Conservation (phyloP, 306 rosid species). For the Biancaea sappan region DNA sequence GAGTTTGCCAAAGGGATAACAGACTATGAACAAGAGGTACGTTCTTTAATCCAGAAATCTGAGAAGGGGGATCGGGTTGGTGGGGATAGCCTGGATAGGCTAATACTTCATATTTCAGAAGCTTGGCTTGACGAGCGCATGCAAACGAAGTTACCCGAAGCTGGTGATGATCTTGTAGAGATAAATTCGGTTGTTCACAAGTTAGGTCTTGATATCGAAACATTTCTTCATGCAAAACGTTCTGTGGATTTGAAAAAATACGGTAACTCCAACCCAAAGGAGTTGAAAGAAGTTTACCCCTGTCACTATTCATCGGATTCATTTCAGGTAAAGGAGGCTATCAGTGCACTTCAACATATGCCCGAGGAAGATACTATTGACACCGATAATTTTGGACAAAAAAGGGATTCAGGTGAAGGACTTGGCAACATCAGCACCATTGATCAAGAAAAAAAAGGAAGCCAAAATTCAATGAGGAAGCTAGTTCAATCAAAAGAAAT, state of each 20-base stretch:
- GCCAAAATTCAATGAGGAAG: constrained; percentile 30
- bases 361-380: constrained; percentile 43
- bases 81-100: constrained; percentile 41
- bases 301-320: constrained; percentile 57
- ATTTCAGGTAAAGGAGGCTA: constrained; percentile 48
- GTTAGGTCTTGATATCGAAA: constrained; percentile 60
- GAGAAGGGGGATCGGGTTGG: constrained; percentile 38
- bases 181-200: constrained; percentile 55
- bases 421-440: constrained; percentile 18
- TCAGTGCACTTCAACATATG: constrained; percentile 51
- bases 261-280: constrained; percentile 30
- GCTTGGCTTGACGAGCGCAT: constrained; percentile 76
- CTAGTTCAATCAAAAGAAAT: constrained; percentile 35
- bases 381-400: constrained; percentile 26
- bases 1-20: constrained; percentile 70
- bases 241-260: constrained; percentile 38
- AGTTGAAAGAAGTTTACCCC: constrained; percentile 45
- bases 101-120: constrained; percentile 65
- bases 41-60: constrained; percentile 44
- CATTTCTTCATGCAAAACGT: constrained; percentile 56
- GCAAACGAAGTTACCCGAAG: constrained; percentile 53
- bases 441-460: constrained; percentile 33
- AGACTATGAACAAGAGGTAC: constrained; percentile 60
- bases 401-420: constrained; percentile 30
- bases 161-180: constrained; percentile 33